Conservation (phyloP, 2,329 filamentous ascomycete species). For the Canariomyces notabilis region DNA sequence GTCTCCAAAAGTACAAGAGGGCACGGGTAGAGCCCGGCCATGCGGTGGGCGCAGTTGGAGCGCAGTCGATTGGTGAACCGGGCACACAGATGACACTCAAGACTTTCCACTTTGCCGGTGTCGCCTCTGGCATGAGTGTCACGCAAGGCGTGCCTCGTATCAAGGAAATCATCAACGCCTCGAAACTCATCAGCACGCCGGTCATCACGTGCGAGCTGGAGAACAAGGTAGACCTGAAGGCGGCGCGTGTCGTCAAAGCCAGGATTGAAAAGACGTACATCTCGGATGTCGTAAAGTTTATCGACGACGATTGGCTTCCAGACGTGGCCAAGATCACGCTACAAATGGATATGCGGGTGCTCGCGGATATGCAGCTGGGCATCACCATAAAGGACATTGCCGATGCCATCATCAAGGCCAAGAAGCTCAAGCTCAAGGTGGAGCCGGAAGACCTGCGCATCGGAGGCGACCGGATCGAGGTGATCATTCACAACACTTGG, state of each 20-base stretch:
- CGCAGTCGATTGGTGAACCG: constrained; percentile 95
- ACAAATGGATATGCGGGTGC: constrained; percentile 72
- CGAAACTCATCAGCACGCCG: constrained; percentile 86
- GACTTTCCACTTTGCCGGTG: constrained; percentile 99
- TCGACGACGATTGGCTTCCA: constrained; percentile 85
- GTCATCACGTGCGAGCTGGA: constrained; percentile 84
- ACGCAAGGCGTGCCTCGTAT: constrained; percentile 99
- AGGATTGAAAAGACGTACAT: constrained; percentile 94
- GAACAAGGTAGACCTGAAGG: constrained; percentile 68
- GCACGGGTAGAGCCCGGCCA: constrained; percentile 92
- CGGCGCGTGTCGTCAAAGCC: constrained; percentile 85
- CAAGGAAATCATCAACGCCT: constrained; percentile 99
- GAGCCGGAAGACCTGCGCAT: constrained; percentile 60
- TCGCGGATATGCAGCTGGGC: constrained; percentile 77
- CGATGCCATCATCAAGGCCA: constrained; percentile 70
- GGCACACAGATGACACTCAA: constrained; percentile 99
- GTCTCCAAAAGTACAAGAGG: constrained; percentile 83
- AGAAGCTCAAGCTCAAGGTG: constrained; percentile 82
- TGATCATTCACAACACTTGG: constrained; percentile 58
- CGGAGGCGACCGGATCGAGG: constrained; percentile 60
- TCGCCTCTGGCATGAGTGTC: constrained; percentile 98
- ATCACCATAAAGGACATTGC: constrained; percentile 70
- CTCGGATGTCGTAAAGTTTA: constrained; percentile 70
- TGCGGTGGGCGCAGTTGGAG: constrained; percentile 91
- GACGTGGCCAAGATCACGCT: constrained; percentile 72